Evolutionary conservation across 73 alveolate genomes (phyloP).

Genomic region (Paramecium sonneborni): DNA sequence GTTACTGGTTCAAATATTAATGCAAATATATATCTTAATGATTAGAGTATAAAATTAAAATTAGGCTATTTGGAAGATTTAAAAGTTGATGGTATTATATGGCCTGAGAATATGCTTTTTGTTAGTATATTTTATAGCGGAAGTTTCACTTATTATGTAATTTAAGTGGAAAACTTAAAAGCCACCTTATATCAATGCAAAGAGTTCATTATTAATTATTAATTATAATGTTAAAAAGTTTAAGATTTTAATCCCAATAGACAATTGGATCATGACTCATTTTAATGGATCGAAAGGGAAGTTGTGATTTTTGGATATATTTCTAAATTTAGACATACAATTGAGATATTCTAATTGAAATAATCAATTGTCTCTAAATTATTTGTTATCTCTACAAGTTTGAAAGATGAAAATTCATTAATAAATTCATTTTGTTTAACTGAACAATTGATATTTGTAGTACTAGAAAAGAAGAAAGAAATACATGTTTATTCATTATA

Average conservation of each 20-base stretch:
- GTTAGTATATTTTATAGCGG: neutral
- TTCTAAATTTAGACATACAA: slow-evolving; percentile 4
- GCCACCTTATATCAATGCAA: neutral
- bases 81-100: neutral
- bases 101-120: neutral
- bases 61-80: neutral
- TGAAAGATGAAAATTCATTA: neutral
- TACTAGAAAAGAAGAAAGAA: neutral
- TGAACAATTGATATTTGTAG: neutral
- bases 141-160: neutral
- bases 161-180: neutral
- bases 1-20: neutral
- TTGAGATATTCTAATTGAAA: neutral
- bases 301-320: neutral
- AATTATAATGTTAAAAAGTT: neutral
- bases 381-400: neutral
- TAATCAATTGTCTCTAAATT: neutral
- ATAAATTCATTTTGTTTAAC: neutral
- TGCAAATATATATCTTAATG: neutral
- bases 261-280: neutral
- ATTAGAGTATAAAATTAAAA: neutral
- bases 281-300: neutral
- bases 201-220: neutral
- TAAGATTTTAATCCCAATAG: neutral
- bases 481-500: neutral